Evolutionary conservation across 1,284 basidiomycete genomes (phyloP).

Genomic region (Inonotus hispidus): DNA sequence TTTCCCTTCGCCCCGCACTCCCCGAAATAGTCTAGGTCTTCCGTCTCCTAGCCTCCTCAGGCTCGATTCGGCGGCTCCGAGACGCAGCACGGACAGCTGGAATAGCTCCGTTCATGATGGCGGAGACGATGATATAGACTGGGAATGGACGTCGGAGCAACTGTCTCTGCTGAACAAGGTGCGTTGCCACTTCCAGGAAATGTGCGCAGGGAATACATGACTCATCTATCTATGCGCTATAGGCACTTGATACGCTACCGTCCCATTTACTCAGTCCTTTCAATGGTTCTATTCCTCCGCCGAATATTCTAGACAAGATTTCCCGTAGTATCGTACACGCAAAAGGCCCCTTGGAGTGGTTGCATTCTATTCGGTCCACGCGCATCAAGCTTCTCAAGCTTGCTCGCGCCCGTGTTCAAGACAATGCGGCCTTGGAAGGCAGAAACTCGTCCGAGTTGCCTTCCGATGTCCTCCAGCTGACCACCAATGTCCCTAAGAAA

Average conservation of each 20-base stretch:
- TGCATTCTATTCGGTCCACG: conserved; percentile 71
- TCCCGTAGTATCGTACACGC: conserved; percentile 65
- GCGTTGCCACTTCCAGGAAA: conserved; percentile 26
- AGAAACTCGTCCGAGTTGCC: conserved; percentile 28
- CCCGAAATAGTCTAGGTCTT: conserved; percentile 28
- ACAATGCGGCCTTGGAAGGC: conserved; percentile 36
- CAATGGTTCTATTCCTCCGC: conserved; percentile 71
- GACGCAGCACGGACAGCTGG: conserved; percentile 77
- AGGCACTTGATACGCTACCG: conserved; percentile 81
- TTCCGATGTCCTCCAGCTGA: conserved; percentile 34
- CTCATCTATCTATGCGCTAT: conserved; percentile 12
- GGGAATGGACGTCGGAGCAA: conserved; percentile 71
- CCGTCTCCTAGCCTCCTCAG: conserved; percentile 35
- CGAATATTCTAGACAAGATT: conserved; percentile 78
- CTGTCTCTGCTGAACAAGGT: conserved; percentile 60
- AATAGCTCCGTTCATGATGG: conserved; percentile 65
- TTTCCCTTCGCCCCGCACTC: conserved; percentile 34
- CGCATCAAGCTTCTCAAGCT: conserved; percentile 74
- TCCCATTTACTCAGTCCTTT: conserved; percentile 76
- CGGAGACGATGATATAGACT: conserved; percentile 50
- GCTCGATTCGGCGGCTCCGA: conserved; percentile 46
- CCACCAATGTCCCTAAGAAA: conserved; percentile 43
- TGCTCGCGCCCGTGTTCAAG: conserved; percentile 55
- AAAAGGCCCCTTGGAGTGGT: conserved; percentile 71
- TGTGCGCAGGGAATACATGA: conserved; percentile 2